Evolutionary conservation across 106 monocot genomes (phyloP), one percentile per base, ranked within the genome.

Genomic region (Posidonia australis): DNA sequence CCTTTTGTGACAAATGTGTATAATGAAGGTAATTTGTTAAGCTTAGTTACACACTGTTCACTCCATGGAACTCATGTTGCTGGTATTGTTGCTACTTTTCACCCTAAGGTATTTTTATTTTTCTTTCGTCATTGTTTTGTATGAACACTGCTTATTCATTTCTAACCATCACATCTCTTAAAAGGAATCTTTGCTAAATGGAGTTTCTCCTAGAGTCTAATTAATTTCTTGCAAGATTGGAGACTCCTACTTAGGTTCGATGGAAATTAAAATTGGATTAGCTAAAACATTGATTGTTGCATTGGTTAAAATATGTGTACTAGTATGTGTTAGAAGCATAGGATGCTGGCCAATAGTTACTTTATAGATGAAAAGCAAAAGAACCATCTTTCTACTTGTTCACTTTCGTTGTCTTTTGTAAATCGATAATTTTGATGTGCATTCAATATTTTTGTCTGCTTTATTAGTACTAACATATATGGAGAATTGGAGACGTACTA

Each of bases 11-110:
- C 84, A 41, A 98, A 98, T 77, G 78, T 98, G 76, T 98, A 90
- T 74, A 74, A 98, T 66, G 90, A 87, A 67, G 96, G 96, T 52
- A 98, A 98, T 78, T 56, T 98, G 30, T 80, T 90, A 67, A 98
- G 96, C 68, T 70, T 98, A 67, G 96, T 98, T 24, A 98, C 96
- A 68, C 90, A 98, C 75, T 98, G 90, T 66, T 98, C 96, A 29
- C 74, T 86, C 17, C 96, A 98, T 83, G 96, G 89, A 26, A 98
- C 96, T 13, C 96, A 98, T 90, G 96, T 98, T 71, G 86, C 96
- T 62, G 96, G 96, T 65, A 98, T 98, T 66, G 79, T 90, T 12
- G 29, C 90, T 77, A 90, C 96, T 18, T 90, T 76, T 72, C 84
- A 90, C 71, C 80, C 86, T 1, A 66, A 98, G 82, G 96, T 98